phyloP scores from a whole-genome alignment of 805 yeast species.

The Hanseniaspora clermontiae region DNA sequence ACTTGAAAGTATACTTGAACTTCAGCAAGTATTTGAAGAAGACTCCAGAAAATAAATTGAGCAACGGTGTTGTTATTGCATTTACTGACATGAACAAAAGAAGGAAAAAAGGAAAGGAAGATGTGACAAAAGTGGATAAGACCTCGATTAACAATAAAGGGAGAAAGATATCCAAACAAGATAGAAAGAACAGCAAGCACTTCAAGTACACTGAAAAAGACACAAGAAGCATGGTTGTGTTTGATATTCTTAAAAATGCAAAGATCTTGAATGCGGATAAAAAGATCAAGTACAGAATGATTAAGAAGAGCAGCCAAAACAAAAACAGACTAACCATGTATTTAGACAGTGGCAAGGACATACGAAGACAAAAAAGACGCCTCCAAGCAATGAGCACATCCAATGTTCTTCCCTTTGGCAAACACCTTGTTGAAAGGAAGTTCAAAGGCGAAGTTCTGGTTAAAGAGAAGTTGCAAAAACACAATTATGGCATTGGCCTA shows the following conservation, averaged over 20 bases:
- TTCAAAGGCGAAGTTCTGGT: not conserved
- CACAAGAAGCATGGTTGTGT: not conserved
- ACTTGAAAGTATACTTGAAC: not conserved
- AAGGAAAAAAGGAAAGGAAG: not conserved
- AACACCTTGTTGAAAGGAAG: not conserved
- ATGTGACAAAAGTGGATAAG: not conserved
- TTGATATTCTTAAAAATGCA: not conserved
- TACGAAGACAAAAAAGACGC: not conserved
- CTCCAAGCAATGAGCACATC: not conserved
- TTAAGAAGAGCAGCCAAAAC: not conserved
- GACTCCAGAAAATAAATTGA: not conserved
- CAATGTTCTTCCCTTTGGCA: not conserved
- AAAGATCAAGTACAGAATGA: constrained; percentile 7
- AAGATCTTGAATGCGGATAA: constrained; percentile 7
- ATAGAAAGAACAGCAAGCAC: not conserved
- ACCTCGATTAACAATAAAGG: not conserved
- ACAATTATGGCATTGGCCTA: not conserved
- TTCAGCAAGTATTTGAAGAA: not conserved
- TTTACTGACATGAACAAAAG: not conserved
- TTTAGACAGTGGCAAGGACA: not conserved
- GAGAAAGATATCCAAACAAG: not conserved
- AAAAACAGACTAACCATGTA: not conserved
- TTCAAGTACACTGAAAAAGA: constrained; percentile 6
- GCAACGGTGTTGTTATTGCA: not conserved
- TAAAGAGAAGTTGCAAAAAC: not conserved